Percentiles rank a stretch among this genome's conserved stretches.
Conservation (phyloP, 2,329 filamentous ascomycete genomes). For the Curvularia lunata region DNA sequence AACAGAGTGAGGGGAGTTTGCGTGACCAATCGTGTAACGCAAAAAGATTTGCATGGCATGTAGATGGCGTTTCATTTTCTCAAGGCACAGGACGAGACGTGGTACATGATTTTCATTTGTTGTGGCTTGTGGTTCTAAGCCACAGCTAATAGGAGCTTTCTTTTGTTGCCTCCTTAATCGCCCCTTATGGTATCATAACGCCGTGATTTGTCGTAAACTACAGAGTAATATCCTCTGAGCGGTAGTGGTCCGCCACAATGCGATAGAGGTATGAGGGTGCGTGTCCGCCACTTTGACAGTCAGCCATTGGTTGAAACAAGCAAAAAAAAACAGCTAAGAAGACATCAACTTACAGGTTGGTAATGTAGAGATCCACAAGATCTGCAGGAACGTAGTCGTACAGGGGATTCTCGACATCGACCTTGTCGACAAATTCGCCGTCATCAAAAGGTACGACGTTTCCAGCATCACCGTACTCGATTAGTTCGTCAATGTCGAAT, state of each 20-base stretch:
- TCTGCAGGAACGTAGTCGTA: constrained; percentile 84
- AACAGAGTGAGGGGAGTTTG: neutral
- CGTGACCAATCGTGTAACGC: neutral
- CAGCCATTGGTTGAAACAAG: constrained; percentile 6
- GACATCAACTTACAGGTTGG: constrained; percentile 71
- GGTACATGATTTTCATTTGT: neutral
- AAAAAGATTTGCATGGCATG: neutral
- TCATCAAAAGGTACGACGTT: constrained; percentile 79
- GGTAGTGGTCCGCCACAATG: constrained; percentile 78
- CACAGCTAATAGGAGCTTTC: neutral
- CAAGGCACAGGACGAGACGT: neutral
- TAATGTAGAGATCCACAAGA: constrained; percentile 80
- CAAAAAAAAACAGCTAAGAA: constrained; percentile 7
- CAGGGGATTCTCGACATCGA: constrained; percentile 78
- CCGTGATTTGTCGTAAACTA: constrained; percentile 22
- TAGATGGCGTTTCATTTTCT: neutral
- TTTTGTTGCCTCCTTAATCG: neutral
- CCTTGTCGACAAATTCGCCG: constrained; percentile 76
- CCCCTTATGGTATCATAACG: constrained; percentile 8
- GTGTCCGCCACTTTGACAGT: constrained; percentile 64
- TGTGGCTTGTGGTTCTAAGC: neutral
- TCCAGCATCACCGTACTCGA: constrained; percentile 85
- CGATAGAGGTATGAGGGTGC: constrained; percentile 75
- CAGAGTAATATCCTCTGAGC: constrained; percentile 70
- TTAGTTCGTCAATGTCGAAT: constrained; percentile 78